phyloP scores from a whole-genome alignment of 2,329 filamentous ascomycete species.

The Acrodontium crateriforme region DNA sequence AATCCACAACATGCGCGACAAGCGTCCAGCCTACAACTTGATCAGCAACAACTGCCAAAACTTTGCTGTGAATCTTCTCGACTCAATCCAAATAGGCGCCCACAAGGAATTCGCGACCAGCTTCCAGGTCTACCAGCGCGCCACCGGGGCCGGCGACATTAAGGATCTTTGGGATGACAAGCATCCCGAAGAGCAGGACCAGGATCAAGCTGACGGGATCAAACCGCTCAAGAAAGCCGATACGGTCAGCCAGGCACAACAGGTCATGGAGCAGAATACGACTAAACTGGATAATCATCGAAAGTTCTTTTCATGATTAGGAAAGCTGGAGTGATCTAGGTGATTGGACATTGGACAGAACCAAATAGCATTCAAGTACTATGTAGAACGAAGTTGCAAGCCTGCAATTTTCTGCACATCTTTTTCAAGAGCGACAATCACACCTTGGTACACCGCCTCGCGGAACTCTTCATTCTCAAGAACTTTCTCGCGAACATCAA shows the following conservation, averaged over 20 bases:
- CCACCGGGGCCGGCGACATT: conserved; percentile 7
- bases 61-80: conserved; percentile 8
- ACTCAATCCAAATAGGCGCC: conserved; percentile 8
- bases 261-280: conserved; percentile 10
- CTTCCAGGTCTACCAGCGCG: conserved; percentile 8
- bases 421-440: conserved; percentile 19
- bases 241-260: conserved; percentile 6
- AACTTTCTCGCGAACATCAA: conserved; percentile 13
- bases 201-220: conserved; percentile 6
- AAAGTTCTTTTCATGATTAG: too few relatives aligned
- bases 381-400: too few relatives aligned
- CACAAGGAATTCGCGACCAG: conserved; percentile 8
- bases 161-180: conserved; percentile 6
- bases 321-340: too few relatives aligned
- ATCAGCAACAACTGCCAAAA: conserved; percentile 12
- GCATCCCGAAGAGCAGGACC: conserved; percentile 5
- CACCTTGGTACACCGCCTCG: conserved; percentile 17
- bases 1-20: conserved; percentile 9
- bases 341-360: too few relatives aligned
- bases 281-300: conserved; percentile 8
- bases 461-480: conserved; percentile 19
- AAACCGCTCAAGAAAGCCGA: conserved; percentile 6
- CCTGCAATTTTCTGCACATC: conserved; percentile 14
- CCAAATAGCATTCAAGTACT: too few relatives aligned
- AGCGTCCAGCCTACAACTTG: conserved; percentile 8